A percentile compares a stretch with the other conserved stretches of the same genome.
Conservation (phyloP, 345 rosid species). For the Kernera saxatilis region DNA sequence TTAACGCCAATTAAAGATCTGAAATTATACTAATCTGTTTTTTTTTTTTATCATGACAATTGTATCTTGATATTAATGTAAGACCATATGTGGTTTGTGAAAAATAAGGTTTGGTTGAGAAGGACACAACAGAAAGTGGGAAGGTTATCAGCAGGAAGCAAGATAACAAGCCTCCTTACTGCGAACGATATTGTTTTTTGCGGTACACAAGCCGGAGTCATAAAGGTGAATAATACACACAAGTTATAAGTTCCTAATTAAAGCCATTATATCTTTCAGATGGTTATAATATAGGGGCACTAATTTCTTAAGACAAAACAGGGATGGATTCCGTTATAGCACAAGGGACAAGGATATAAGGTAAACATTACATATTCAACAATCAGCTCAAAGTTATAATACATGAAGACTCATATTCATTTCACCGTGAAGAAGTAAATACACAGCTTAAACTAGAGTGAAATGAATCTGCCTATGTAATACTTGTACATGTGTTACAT, state of each 20-base stretch:
- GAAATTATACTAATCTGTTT: too few relatives aligned
- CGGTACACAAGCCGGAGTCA: constrained; percentile 80
- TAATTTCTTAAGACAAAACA: constrained; percentile 28
- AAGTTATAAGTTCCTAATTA: background rate
- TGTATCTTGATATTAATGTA: background rate
- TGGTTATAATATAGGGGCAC: background rate
- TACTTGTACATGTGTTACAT: constrained; percentile 12
- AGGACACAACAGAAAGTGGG: constrained; percentile 77
- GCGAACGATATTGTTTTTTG: constrained; percentile 72
- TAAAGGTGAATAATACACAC: constrained; percentile 51
- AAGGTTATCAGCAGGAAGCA: constrained; percentile 86
- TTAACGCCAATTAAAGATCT: too few relatives aligned
- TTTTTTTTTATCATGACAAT: background rate
- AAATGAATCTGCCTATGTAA: constrained; percentile 18
- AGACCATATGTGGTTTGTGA: constrained; percentile 1
- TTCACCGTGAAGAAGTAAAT: constrained; percentile 17
- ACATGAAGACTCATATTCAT: background rate
- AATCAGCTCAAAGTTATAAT: constrained; percentile 10
- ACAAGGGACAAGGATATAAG: constrained; percentile 3
- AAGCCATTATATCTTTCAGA: background rate
- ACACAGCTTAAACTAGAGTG: constrained; percentile 17
- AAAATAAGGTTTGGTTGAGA: constrained; percentile 78
- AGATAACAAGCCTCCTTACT: constrained; percentile 73
- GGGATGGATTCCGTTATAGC: constrained; percentile 89
- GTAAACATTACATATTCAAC: constrained; percentile 1